Evolutionary conservation across 208 protist species (phyloP).

Genomic region (Tetramitus jugosus): DNA sequence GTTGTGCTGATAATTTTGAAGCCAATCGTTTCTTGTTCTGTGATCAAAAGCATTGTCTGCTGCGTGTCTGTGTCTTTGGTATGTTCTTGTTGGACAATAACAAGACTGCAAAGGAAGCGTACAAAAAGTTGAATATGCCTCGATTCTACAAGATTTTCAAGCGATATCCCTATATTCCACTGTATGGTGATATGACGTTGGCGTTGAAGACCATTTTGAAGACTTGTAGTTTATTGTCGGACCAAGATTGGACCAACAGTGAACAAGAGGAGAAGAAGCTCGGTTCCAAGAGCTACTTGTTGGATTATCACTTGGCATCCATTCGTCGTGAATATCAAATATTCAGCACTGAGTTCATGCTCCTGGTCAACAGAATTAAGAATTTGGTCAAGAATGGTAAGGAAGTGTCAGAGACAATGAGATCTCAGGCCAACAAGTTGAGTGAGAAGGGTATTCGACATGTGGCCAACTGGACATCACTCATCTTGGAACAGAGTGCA

Average conservation of each 20-base stretch:
- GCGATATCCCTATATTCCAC: constrained; percentile 46
- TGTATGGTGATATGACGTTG: constrained; percentile 62
- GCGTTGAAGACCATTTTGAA: constrained; percentile 43
- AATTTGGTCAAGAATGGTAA: not conserved
- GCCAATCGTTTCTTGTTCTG: constrained; percentile 41
- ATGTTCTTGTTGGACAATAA: constrained; percentile 50
- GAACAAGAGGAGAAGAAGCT: constrained; percentile 1
- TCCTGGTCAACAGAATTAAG: constrained; percentile 11
- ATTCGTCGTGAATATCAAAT: not conserved
- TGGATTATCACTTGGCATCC: not conserved
- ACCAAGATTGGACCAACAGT: not conserved
- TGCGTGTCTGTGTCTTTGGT: constrained; percentile 44
- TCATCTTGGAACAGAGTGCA: constrained; percentile 45
- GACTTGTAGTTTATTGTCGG: constrained; percentile 37
- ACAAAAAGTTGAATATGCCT: constrained; percentile 43
- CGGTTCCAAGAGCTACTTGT: not conserved
- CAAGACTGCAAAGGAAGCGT: constrained; percentile 38
- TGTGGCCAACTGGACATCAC: constrained; percentile 43
- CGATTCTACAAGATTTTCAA: constrained; percentile 48
- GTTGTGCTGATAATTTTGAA: constrained; percentile 43
- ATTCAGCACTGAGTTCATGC: not conserved
- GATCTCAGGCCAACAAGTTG: not conserved
- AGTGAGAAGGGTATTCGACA: constrained; percentile 33
- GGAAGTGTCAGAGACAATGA: not conserved
- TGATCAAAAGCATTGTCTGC: constrained; percentile 46